phyloP scores from a whole-genome alignment of 176 grass and related monocot species.

The Triticum urartu region DNA sequence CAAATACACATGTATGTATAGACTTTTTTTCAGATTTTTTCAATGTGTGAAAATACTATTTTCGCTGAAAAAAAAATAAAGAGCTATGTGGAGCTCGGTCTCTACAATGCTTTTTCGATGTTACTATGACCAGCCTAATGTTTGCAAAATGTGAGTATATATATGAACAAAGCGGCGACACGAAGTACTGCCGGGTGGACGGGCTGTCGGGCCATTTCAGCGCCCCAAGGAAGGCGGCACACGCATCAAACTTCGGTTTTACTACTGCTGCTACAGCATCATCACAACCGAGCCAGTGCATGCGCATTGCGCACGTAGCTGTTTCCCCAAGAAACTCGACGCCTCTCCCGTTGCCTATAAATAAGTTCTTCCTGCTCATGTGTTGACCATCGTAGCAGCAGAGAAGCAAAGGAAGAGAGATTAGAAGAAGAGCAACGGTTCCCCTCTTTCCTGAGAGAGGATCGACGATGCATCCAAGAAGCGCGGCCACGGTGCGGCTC shows the following conservation, averaged over 20 bases:
- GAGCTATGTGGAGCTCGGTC: no score
- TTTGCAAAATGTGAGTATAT: no score
- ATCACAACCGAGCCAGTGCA: background rate
- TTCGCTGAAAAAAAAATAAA: no score
- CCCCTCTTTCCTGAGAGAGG: background rate
- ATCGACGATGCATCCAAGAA: background rate
- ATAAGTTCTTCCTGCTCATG: conserved; percentile 15
- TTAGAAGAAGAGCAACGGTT: background rate
- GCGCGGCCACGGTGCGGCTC: background rate
- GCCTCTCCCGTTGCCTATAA: conserved; percentile 1
- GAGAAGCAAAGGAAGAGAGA: background rate
- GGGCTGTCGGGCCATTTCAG: background rate
- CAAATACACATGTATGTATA: no score
- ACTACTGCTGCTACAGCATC: background rate
- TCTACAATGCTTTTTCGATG: no score
- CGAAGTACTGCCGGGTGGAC: background rate
- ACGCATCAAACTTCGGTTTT: conserved; percentile 26
- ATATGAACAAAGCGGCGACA: background rate
- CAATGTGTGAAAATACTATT: no score
- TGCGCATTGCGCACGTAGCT: conserved; percentile 18
- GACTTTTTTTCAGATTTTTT: no score
- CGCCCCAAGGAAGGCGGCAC: conserved; percentile 14
- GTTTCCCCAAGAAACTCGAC: background rate
- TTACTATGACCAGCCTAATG: no score
- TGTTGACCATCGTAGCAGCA: background rate